Base-by-base conservation (phyloP, 2,329 filamentous ascomycete genomes). In the Paraphaeosphaeria minitans region DNA sequence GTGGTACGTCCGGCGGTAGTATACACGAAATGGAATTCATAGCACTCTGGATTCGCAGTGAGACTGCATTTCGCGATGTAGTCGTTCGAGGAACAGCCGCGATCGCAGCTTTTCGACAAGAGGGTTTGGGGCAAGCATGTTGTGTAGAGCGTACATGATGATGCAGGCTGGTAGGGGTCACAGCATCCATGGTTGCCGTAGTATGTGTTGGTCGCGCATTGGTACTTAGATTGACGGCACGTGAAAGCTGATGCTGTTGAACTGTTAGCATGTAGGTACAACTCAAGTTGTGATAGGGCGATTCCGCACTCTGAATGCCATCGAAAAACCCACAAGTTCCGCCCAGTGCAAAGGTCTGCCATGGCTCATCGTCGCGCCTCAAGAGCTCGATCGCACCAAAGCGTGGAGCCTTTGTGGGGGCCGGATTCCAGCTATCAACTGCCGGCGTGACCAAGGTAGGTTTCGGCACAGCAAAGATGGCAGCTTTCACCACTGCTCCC, bases 141-240 rank as follows among this genome's bases (percentile, higher is more conserved):
- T 10, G 75, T 77, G 7, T 66, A 60, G 16, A 77, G 63, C 9
- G 48, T 66, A 56, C 75, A 77, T 6, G 65, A 29, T 39, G 14
- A 19, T 0, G 63, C 53, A 2, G 71, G 58, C 8, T 61, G 46
- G 1, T 55, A 35, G 0, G 67, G 60, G 46, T 73, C 57, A 60
- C 75, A 77, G 64, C 75, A 77, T 49, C 74, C 74, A 37, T 75
- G 72, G 4, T 70, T 69, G 43, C 67, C 72, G 16, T 66, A 65
- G 55, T 57, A 62, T 7, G 66, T 68, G 56, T 75, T 75, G 50
- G 73, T 76, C 33, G 74, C 74, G 61, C 75, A 77, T 35, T 69
- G 63, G 27, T 64, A 56, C 35, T 60, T 62, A 1, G 63, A 51
- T 41, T 67, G 66, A 31, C 62, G 60, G 41, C 74, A 77, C 16